Evolutionary conservation across 768 basidiomycete species (phyloP).

Genomic region (Russula sp.): DNA sequence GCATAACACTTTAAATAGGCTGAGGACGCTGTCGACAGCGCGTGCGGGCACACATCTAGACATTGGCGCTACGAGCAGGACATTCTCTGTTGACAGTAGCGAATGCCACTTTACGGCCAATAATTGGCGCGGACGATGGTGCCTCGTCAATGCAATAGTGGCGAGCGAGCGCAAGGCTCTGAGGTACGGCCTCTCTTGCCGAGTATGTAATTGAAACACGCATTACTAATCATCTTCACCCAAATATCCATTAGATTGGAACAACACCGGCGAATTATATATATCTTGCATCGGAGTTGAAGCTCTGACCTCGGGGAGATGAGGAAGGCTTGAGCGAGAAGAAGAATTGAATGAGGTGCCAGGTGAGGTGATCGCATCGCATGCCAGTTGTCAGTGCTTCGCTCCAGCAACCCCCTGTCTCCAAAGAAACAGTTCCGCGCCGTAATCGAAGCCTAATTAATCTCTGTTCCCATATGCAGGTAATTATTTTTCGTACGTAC

Average conservation of each 20-base stretch:
- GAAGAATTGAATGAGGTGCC: neutral
- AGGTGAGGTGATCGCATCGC: neutral
- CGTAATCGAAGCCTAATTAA: conserved; percentile 3
- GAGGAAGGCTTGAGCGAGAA: neutral
- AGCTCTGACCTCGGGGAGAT: neutral
- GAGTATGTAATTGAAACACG: neutral
- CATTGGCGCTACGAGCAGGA: conserved; percentile 23
- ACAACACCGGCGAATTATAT: neutral
- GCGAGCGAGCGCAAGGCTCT: conserved; percentile 33
- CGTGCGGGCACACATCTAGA: conserved; percentile 37
- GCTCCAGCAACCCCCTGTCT: neutral
- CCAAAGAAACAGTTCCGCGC: neutral
- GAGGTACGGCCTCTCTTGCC: neutral
- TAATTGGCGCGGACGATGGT: conserved; percentile 45
- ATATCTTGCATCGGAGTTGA: neutral
- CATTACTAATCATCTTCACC: neutral
- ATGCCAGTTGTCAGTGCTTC: no score
- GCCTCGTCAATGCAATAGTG: conserved; percentile 49
- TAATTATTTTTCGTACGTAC: conserved; percentile 73
- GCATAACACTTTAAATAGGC: no score
- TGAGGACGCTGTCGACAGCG: neutral
- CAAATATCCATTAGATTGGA: neutral
- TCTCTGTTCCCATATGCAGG: conserved; percentile 41
- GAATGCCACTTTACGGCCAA: conserved; percentile 62
- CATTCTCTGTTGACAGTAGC: conserved; percentile 58